Conservation (phyloP, 257 asterid genomes). For the Nicotiana benthamiana region DNA sequence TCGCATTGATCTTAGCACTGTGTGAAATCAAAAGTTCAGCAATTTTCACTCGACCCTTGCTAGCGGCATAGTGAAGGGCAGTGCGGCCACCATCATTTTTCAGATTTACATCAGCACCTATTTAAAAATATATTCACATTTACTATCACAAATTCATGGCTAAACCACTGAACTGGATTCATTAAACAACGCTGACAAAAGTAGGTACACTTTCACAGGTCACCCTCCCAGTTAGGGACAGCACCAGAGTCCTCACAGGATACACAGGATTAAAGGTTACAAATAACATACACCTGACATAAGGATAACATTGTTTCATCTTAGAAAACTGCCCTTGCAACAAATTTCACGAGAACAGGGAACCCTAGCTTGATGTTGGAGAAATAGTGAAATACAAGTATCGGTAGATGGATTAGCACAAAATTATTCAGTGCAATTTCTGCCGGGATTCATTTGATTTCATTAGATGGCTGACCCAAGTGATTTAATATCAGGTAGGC, state of each 20-base stretch:
- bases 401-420: neutral
- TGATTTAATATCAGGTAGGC: neutral
- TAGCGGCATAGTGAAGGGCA: conserved; percentile 96
- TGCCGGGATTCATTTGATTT: neutral
- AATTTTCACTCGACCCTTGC: conserved; percentile 74
- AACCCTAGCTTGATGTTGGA: neutral
- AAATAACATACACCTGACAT: neutral
- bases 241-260: neutral
- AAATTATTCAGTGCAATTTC: neutral
- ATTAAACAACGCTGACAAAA: neutral
- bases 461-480: neutral
- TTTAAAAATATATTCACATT: conserved; percentile 13
- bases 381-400: neutral
- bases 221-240: neutral
- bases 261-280: neutral
- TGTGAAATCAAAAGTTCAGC: conserved; percentile 71
- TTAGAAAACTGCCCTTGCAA: neutral
- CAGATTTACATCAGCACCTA: conserved; percentile 80
- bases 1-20: conserved; percentile 72
- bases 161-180: neutral
- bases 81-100: conserved; percentile 82
- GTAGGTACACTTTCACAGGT: neutral
- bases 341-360: neutral
- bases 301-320: neutral
- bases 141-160: neutral